Conservation (phyloP, 306 rosid species). For the Cucurbita maxima region DNA sequence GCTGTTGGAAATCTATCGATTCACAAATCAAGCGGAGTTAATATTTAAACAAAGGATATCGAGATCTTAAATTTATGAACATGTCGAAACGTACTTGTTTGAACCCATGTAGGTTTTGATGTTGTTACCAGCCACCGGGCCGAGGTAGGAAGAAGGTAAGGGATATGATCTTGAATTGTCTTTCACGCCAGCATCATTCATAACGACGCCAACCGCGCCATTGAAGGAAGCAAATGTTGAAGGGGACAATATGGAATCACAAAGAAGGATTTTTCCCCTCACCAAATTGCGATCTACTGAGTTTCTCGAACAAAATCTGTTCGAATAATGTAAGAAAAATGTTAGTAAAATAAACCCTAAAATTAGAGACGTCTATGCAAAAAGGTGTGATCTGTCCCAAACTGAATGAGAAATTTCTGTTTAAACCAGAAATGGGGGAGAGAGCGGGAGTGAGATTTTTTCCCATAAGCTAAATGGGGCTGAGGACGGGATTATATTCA, state of each 20-base stretch:
- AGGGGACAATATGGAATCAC: not conserved
- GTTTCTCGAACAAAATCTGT: not conserved
- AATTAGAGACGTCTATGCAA: too few relatives aligned
- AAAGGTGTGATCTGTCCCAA: too few relatives aligned
- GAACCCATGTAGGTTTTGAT: slow-evolving; percentile 13
- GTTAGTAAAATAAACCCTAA: not conserved
- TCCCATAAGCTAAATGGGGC: too few relatives aligned
- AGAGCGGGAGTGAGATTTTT: too few relatives aligned
- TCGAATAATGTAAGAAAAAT: not conserved
- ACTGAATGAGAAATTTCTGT: too few relatives aligned
- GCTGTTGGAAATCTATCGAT: not conserved
- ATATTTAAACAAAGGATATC: too few relatives aligned
- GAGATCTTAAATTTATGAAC: too few relatives aligned
- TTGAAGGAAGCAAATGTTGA: not conserved
- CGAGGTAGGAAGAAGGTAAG: slow-evolving; percentile 18
- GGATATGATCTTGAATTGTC: not conserved
- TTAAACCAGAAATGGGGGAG: too few relatives aligned
- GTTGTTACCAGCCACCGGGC: not conserved
- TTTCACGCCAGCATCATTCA: not conserved
- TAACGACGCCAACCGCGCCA: slow-evolving; percentile 23
- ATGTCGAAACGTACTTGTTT: slow-evolving; percentile 2
- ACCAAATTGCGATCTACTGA: slow-evolving; percentile 16
- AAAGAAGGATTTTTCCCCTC: slow-evolving; percentile 34
- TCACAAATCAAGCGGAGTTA: not conserved
- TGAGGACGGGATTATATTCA: too few relatives aligned